Evolutionary conservation across 768 basidiomycete genomes (phyloP), one percentile per base, ranked within the genome.

Genomic region (Collybia mongolica): DNA sequence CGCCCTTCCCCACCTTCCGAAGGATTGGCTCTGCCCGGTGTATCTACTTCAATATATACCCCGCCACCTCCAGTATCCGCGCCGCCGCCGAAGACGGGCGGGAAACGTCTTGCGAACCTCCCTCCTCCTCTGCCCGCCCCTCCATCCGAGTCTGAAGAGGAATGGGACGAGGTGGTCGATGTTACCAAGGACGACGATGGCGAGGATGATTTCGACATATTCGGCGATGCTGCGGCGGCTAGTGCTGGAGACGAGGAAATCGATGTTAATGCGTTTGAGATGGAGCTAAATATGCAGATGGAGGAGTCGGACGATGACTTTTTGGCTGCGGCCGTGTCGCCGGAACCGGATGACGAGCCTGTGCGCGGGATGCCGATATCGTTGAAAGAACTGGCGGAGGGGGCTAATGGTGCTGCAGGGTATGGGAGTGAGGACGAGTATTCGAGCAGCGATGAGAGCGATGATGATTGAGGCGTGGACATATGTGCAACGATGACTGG

Each of bases 381-480:
- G 8, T 18, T 53, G 47, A 49, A 53, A 37, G 50, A 59, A 49
- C 39, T 61, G 45, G 62, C 52, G 35, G 45, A 4, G 3, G 54
- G 39, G 17, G 54, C 43, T 5, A 46, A 51, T 20, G 58, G 49
- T 17, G 70, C 65, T 38, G 68, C 54, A 29, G 69, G 73, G 28
- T 55, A 60, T 46, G 52, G 28, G 36, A 60, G 58, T 19, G 75
- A 79, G 23, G 79, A 80, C 44, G 80, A 77, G 36, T 79, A 75
- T 49, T 74, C 75, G 15, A 76, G 76, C 7, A 82, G 79, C 53
- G 74, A 81, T 22, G 80, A 82, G 2, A 80, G 75, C 56, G 81
- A 82, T 51, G 78, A 79, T 44, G 74, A 80, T 54, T 79, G 53
- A 59, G 36, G 28, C 23, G 44, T 14, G 39, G 22, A 23, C n/a